A percentile compares a stretch with the other conserved stretches of the same genome.
Conservation (phyloP, 2,329 filamentous ascomycete species). For the Boeremia exigua region DNA sequence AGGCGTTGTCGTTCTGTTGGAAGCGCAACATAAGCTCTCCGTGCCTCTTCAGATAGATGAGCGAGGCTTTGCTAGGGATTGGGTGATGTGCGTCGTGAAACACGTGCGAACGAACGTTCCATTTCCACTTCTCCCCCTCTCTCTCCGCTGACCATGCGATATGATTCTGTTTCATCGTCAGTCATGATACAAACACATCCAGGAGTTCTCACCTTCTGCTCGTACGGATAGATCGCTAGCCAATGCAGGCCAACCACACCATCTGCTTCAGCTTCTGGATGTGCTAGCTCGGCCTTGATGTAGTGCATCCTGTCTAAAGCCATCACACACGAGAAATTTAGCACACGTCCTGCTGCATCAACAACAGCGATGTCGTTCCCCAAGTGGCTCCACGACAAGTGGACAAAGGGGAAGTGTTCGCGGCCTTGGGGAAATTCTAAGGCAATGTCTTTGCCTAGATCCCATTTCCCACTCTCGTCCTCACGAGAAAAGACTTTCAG, state of each 20-base stretch:
- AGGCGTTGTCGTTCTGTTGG: conserved; percentile 73
- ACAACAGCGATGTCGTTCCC: conserved; percentile 83
- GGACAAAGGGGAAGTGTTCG: conserved; percentile 72
- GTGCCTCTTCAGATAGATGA: conserved; percentile 77
- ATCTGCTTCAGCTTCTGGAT: conserved; percentile 75
- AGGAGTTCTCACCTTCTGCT: conserved; percentile 40
- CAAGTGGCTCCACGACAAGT: conserved; percentile 81
- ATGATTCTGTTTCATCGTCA: conserved; percentile 36
- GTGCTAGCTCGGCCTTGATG: conserved; percentile 68
- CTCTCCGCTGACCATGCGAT: conserved; percentile 51
- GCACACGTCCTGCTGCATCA: conserved; percentile 78
- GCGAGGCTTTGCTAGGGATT: conserved; percentile 70
- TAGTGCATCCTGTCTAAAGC: conserved; percentile 75
- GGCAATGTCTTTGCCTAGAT: conserved; percentile 72
- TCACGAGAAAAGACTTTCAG: conserved; percentile 75
- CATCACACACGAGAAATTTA: conserved; percentile 73
- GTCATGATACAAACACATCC: background rate
- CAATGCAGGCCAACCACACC: conserved; percentile 85
- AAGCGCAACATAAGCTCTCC: conserved; percentile 79
- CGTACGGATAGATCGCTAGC: conserved; percentile 62
- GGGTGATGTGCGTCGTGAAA: conserved; percentile 77
- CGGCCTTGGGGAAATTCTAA: conserved; percentile 68
- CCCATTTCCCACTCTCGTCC: conserved; percentile 74
- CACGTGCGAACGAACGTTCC: conserved; percentile 69
- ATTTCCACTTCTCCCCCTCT: conserved; percentile 64